Evolutionary conservation across 106 monocot genomes (phyloP).

Genomic region (Platanthera zijinensis): DNA sequence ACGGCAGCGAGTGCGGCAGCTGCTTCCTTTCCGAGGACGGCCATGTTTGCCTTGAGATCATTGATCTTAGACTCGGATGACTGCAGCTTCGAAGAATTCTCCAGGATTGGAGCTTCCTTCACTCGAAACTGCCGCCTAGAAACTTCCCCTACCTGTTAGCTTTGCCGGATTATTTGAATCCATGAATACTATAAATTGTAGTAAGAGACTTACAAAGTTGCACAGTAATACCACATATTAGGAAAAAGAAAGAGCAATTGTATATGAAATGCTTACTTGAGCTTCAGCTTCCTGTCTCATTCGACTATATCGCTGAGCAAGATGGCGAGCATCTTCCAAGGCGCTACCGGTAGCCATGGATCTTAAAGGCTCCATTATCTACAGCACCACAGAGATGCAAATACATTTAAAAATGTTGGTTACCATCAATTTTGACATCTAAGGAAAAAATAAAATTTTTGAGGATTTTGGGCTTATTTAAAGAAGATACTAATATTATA

Average conservation of each 20-base stretch:
- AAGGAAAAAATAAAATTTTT: neutral
- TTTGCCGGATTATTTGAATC: slow-evolving; percentile 7
- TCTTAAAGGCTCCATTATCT: slow-evolving; percentile 84
- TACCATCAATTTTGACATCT: neutral
- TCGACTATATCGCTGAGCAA: slow-evolving; percentile 93
- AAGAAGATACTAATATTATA: too few relatives aligned
- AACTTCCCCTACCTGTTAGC: slow-evolving; percentile 66
- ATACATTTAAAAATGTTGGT: neutral
- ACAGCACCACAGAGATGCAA: slow-evolving; percentile 7
- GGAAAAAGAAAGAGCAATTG: neutral
- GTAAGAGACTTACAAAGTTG: neutral
- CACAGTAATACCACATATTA: neutral
- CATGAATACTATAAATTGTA: neutral
- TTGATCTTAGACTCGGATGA: slow-evolving; percentile 79
- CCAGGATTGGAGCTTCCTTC: slow-evolving; percentile 68
- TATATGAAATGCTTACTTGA: slow-evolving; percentile 30
- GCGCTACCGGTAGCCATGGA: slow-evolving; percentile 67
- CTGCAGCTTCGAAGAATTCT: slow-evolving; percentile 77
- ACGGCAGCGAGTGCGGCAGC: slow-evolving; percentile 81
- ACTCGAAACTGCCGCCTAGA: slow-evolving; percentile 64
- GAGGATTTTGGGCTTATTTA: too few relatives aligned
- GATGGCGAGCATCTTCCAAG: slow-evolving; percentile 95
- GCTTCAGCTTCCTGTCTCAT: slow-evolving; percentile 89
- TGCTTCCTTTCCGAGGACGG: slow-evolving; percentile 95
- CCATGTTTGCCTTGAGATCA: slow-evolving; percentile 89